Base-by-base conservation (phyloP, 225 moss, liverwort and hornwort species). In the Takakia lepidozioides region DNA sequence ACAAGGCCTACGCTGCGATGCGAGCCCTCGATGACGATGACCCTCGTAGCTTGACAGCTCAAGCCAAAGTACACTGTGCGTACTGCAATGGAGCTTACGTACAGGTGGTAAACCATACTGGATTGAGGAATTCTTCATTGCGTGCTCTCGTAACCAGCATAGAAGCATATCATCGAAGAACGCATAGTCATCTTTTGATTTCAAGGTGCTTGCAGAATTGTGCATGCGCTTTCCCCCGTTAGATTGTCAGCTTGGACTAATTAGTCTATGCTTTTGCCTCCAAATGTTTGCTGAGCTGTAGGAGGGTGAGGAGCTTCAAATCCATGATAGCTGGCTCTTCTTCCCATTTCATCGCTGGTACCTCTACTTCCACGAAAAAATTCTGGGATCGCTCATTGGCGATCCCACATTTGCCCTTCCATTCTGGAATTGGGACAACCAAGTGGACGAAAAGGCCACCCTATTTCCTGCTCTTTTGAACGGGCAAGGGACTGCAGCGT, bases 31-130 rank as follows among this genome's bases (percentile, higher is more conserved):
- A 80, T 0, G 58, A 55, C 0, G 62, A 49, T 5, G 84, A 80
- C 32, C 69, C 75, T 1, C 66, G 75, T 3, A 80, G 75, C 1
- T 66, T 60, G 25, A 3, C 38, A 0, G 58, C 55, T 1, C 80
- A 84, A 4, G 57, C 55, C 28, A 17, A 48, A 2, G 46, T 84
- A 0, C 84, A 84, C 46, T 80, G 75, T 46, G 64, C 72, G 0
- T 84, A 76, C 26, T 70, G 76, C 52, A 60, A 75, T 36, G 76
- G 75, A 15, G 66, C 69, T 8, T 68, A n/a, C n/a, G n/a, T n/a
- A n/a, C n/a, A n/a, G n/a, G n/a, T n/a, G n/a, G n/a, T n/a, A n/a
- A n/a, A n/a, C n/a, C n/a, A n/a, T n/a, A n/a, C n/a, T n/a, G n/a
- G n/a, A n/a, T n/a, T n/a, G n/a, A n/a, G n/a, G n/a, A n/a, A n/a